phyloP scores from a whole-genome alignment of 805 yeast species.

The Geotrichum ghanense region DNA sequence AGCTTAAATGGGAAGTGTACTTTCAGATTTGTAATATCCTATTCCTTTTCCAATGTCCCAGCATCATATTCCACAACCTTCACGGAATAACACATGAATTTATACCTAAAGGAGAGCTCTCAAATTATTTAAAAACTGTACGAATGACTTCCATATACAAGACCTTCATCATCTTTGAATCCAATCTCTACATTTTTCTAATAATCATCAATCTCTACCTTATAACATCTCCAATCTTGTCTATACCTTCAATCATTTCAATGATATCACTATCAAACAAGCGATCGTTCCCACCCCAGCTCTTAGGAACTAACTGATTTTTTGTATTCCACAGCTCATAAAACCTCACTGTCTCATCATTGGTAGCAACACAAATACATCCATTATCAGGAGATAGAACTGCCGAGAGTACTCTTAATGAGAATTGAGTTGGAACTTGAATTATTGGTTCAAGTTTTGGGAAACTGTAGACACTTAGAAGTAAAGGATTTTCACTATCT shows the following conservation, averaged over 20 bases:
- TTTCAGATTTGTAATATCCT: too few species aligned
- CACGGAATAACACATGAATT: too few species aligned
- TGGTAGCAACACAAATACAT: slow-evolving; percentile 61
- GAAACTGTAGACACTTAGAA: slow-evolving; percentile 54
- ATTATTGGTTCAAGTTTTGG: slow-evolving; percentile 45
- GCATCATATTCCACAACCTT: too few species aligned
- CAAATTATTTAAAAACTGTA: too few species aligned
- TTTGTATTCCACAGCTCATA: slow-evolving; percentile 54
- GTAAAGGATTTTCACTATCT: slow-evolving; percentile 35
- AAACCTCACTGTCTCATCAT: slow-evolving; percentile 67
- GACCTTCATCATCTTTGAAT: too few species aligned
- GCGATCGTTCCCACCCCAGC: slow-evolving; percentile 15
- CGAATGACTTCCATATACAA: too few species aligned
- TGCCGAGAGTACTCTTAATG: slow-evolving; percentile 54
- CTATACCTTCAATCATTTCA: slow-evolving; percentile 12
- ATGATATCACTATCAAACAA: slow-evolving; percentile 11
- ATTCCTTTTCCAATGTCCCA: too few species aligned
- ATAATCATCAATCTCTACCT: too few species aligned
- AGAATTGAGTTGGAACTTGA: slow-evolving; percentile 39
- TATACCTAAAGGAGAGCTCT: too few species aligned
- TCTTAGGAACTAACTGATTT: slow-evolving; percentile 11
- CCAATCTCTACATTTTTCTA: too few species aligned
- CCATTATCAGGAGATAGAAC: slow-evolving; percentile 52
- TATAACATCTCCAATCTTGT: slow-evolving; percentile 22
- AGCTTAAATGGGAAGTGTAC: too few species aligned